phyloP scores from a whole-genome alignment of 2,329 filamentous ascomycete genomes.

The Cercospora sp. region DNA sequence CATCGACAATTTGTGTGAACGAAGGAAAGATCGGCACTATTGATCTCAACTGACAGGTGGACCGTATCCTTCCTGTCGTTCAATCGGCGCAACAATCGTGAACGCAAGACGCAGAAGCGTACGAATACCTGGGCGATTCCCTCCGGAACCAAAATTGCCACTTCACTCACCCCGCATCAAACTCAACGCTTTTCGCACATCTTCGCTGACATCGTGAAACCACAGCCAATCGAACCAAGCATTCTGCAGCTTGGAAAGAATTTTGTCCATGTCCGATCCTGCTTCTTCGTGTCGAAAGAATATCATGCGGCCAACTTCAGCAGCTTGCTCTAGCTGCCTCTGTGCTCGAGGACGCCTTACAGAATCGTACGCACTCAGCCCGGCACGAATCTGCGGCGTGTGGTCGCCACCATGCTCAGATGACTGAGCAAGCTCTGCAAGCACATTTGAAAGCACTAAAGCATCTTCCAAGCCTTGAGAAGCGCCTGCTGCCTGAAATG shows the following conservation, averaged over 20 bases:
- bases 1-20: not conserved
- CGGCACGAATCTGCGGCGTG: not conserved
- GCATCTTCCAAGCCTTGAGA: constrained; percentile 60
- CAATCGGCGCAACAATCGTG: not conserved
- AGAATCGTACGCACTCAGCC: constrained; percentile 15
- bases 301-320: constrained; percentile 21
- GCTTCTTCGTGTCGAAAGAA: constrained; percentile 9
- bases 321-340: constrained; percentile 16
- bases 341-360: constrained; percentile 22
- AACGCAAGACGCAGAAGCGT: not conserved
- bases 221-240: constrained; percentile 22
- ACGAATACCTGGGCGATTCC: not conserved
- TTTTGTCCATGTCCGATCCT: constrained; percentile 20
- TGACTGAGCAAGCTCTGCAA: not conserved
- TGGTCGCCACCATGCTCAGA: not conserved
- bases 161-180: not conserved
- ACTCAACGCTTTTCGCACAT: constrained; percentile 7
- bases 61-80: not conserved
- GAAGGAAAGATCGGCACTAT: not conserved
- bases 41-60: not conserved
- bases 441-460: constrained; percentile 42
- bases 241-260: constrained; percentile 18
- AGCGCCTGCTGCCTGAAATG: constrained; percentile 59
- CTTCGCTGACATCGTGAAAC: constrained; percentile 19
- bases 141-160: not conserved